Evolutionary conservation across 2,329 filamentous ascomycete genomes (phyloP).

Genomic region (Neopestalotiopsis rosae): DNA sequence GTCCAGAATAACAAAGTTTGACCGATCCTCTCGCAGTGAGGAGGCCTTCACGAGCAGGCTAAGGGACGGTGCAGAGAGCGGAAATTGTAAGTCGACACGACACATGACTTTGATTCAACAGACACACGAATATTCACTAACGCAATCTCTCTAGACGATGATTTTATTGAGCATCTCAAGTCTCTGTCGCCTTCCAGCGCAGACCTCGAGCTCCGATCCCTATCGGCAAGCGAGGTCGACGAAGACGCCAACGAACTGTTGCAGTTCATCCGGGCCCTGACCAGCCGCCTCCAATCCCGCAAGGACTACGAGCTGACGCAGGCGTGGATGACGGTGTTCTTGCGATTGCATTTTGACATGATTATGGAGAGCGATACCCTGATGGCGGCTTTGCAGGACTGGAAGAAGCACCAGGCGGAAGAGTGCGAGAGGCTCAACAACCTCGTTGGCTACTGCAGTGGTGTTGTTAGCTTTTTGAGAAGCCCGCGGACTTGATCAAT

Average conservation of each 20-base stretch:
- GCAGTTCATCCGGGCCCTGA: slow-evolving; percentile 83
- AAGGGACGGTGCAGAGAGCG: slow-evolving; percentile 55
- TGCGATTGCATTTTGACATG: slow-evolving; percentile 74
- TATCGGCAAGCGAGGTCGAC: slow-evolving; percentile 56
- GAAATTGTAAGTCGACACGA: slow-evolving; percentile 62
- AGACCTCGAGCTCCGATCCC: slow-evolving; percentile 87
- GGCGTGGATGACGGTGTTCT: slow-evolving; percentile 96
- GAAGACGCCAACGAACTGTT: slow-evolving; percentile 71
- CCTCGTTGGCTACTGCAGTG: slow-evolving; percentile 85
- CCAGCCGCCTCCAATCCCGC: slow-evolving; percentile 68
- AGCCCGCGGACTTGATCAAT: slow-evolving; percentile 55
- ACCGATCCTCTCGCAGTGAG: slow-evolving; percentile 55
- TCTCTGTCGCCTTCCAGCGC: slow-evolving; percentile 82
- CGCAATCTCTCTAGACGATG: slow-evolving; percentile 51
- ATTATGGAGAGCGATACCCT: slow-evolving; percentile 58
- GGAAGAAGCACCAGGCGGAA: slow-evolving; percentile 73
- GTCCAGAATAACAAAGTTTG: slow-evolving; percentile 73
- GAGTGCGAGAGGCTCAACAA: slow-evolving; percentile 75
- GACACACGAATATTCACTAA: background rate
- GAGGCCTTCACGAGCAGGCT: slow-evolving; percentile 65
- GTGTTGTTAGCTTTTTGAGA: slow-evolving; percentile 83
- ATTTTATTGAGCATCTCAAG: slow-evolving; percentile 80
- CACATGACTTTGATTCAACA: background rate
- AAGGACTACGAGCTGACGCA: slow-evolving; percentile 93
- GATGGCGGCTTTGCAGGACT: slow-evolving; percentile 66